Conservation (phyloP, 2,329 filamentous ascomycete genomes). For the Phyllosticta capitalensis region DNA sequence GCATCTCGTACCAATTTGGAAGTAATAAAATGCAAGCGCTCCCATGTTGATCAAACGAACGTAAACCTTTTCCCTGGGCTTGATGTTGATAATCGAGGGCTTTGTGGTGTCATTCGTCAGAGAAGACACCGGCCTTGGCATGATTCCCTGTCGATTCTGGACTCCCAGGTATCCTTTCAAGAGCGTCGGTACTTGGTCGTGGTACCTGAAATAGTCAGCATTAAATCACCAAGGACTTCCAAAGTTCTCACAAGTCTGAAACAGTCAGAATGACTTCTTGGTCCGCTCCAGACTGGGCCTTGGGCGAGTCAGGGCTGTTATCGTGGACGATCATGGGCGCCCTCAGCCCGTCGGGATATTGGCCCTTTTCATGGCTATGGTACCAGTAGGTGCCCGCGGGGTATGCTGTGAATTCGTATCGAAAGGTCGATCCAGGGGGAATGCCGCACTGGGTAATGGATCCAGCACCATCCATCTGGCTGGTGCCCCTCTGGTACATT, state of each 20-base stretch:
- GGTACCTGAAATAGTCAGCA: constrained; percentile 36
- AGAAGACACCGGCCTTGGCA: constrained; percentile 57
- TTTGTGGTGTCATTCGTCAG: constrained; percentile 58
- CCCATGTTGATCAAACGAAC: constrained; percentile 62
- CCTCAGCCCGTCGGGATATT: constrained; percentile 62
- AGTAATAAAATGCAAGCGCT: constrained; percentile 47
- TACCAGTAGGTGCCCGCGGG: constrained; percentile 67
- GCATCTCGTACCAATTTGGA: constrained; percentile 26
- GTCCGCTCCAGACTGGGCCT: constrained; percentile 36
- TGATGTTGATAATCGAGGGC: constrained; percentile 48
- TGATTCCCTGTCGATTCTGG: constrained; percentile 39
- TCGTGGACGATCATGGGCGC: constrained; percentile 58
- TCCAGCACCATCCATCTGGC: constrained; percentile 60
- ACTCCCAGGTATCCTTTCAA: constrained; percentile 36
- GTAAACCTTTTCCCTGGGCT: constrained; percentile 60
- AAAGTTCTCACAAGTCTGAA: constrained; percentile 48
- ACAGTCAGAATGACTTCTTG: constrained; percentile 56
- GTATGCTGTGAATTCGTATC: constrained; percentile 55
- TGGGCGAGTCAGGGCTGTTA: constrained; percentile 20
- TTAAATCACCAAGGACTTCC: background rate
- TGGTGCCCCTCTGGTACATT: constrained; percentile 56
- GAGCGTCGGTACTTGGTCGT: constrained; percentile 44
- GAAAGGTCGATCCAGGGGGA: constrained; percentile 53
- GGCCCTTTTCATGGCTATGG: constrained; percentile 57
- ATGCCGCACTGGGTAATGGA: constrained; percentile 60